phyloP scores from a whole-genome alignment of 2,329 filamentous ascomycete genomes.

The Cladorrhinum sp. region DNA sequence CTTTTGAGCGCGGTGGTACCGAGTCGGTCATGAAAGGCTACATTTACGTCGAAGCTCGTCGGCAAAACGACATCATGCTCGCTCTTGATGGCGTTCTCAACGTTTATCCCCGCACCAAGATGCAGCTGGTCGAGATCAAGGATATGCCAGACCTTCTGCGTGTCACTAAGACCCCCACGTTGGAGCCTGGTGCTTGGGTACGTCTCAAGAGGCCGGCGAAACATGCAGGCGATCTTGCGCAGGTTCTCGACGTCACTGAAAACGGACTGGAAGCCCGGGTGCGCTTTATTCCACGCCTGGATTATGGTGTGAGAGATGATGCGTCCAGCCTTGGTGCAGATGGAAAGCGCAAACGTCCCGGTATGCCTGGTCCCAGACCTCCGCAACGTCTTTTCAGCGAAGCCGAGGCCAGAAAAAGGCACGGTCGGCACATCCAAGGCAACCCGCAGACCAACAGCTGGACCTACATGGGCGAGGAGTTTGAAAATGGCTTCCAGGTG shows the following conservation, averaged over 20 bases:
- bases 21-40: constrained; percentile 85
- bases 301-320: constrained; percentile 88
- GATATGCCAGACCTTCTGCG: constrained; percentile 97
- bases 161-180: constrained; percentile 78
- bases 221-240: constrained; percentile 85
- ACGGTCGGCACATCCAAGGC: constrained; percentile 59
- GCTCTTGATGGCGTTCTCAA: constrained; percentile 83
- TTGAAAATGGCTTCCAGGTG: constrained; percentile 87
- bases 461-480: constrained; percentile 84
- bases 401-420: constrained; percentile 83
- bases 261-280: constrained; percentile 88
- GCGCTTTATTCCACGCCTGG: constrained; percentile 82
- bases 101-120: constrained; percentile 83
- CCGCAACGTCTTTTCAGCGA: constrained; percentile 92
- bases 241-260: constrained; percentile 87
- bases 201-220: constrained; percentile 76
- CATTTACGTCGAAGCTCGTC: constrained; percentile 89
- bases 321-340: constrained; percentile 48
- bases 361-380: constrained; percentile 63
- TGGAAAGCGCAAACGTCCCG: constrained; percentile 76
- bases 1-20: constrained; percentile 81
- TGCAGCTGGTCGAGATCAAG: constrained; percentile 88
- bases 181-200: constrained; percentile 89
- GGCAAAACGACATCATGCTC: constrained; percentile 79
- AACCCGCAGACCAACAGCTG: constrained; percentile 79